phyloP scores from a whole-genome alignment of 2,329 filamentous ascomycete species.

The Ceratocystis diversiconidia region DNA sequence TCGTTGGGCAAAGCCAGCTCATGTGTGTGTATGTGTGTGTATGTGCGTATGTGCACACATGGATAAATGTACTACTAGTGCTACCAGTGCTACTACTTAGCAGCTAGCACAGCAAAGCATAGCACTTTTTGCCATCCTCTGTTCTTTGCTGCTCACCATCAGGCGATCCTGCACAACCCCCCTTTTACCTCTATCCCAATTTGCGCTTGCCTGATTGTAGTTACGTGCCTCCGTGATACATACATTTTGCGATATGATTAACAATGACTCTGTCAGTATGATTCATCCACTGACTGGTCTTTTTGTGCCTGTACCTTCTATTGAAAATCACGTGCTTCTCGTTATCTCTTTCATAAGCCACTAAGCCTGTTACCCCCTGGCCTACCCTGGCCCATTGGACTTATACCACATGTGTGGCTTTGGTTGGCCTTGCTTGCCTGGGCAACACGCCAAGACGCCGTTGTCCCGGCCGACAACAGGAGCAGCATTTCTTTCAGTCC shows the following conservation, averaged over 20 bases:
- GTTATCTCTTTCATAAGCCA: background rate
- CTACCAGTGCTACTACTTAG: too few species aligned
- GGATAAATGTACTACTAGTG: too few species aligned
- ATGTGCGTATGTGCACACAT: background rate
- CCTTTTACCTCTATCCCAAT: background rate
- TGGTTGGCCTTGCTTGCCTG: background rate
- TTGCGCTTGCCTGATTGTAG: background rate
- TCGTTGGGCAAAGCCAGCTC: background rate
- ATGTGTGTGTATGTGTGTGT: background rate
- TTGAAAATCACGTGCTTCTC: background rate
- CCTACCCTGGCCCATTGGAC: background rate
- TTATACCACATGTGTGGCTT: background rate
- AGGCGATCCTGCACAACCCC: background rate
- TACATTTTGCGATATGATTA: background rate
- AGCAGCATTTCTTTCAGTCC: background rate
- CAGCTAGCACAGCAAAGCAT: too few species aligned
- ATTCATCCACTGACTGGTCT: background rate
- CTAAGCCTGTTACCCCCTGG: background rate
- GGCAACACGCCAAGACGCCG: background rate
- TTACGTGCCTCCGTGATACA: background rate
- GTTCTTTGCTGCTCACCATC: background rate
- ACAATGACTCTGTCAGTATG: constrained; percentile 1
- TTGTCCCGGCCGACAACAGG: background rate
- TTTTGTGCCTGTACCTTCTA: background rate
- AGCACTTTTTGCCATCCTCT: background rate